These are phyloP conservation scores for Naganishia vaughanmartiniae DNA, from an alignment of 768 basidiomycete species.

Conservation along the genomic window DNA sequence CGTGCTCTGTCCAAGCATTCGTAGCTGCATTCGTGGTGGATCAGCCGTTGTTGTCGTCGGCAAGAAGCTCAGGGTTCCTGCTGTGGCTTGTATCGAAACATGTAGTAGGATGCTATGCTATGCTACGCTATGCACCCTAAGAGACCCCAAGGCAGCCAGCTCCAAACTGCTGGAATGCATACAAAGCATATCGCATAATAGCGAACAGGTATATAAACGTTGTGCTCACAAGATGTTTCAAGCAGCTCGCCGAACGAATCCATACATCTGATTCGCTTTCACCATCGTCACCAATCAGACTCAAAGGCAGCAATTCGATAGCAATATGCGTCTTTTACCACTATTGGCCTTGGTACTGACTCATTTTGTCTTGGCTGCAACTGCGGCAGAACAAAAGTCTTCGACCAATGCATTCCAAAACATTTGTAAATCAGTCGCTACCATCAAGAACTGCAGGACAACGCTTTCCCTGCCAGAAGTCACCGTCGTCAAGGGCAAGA, in stretches of 20 bases:
- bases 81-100: too few relatives aligned
- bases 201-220: too few relatives aligned
- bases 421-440: not conserved
- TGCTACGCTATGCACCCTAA: too few relatives aligned
- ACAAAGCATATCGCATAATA: too few relatives aligned
- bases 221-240: too few relatives aligned
- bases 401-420: not conserved
- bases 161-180: too few relatives aligned
- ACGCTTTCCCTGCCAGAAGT: not conserved
- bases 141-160: too few relatives aligned
- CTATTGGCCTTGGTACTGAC: not conserved
- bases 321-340: not conserved
- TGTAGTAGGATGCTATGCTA: too few relatives aligned
- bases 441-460: not conserved
- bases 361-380: not conserved
- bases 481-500: slow-evolving; percentile 2
- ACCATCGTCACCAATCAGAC: not conserved
- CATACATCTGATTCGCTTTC: not conserved
- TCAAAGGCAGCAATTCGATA: not conserved
- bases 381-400: not conserved
- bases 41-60: too few relatives aligned
- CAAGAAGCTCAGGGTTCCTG: too few relatives aligned
- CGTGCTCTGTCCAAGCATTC: too few relatives aligned
- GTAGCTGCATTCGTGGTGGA: too few relatives aligned
- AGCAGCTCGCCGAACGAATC: not conserved